These are phyloP conservation scores for Typha latifolia DNA, from an alignment of 176 grass and related monocot genomes.

Conservation along the genomic window DNA sequence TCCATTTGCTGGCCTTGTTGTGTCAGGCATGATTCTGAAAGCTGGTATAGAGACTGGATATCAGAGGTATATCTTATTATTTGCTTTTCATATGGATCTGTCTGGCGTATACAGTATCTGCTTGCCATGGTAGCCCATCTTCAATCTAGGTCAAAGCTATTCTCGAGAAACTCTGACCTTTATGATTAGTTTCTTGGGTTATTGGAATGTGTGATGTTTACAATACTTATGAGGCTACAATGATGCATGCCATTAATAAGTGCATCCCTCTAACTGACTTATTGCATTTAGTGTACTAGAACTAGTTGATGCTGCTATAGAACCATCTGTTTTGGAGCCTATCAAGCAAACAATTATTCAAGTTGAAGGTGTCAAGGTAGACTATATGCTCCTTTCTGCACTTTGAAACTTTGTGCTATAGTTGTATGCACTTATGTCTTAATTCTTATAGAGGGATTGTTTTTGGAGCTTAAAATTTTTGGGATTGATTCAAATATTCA, in stretches of 20 bases:
- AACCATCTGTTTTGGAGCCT: slow-evolving; percentile 54
- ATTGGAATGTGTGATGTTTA: background rate
- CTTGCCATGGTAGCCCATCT: background rate
- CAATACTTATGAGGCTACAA: background rate
- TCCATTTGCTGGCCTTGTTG: slow-evolving; percentile 85
- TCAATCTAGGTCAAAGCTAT: background rate
- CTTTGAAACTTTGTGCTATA: slow-evolving; percentile 1
- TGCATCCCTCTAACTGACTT: background rate
- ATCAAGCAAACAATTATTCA: slow-evolving; percentile 80
- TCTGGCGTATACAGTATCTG: background rate
- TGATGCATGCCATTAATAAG: background rate
- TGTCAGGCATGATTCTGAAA: slow-evolving; percentile 94
- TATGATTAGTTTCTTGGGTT: background rate
- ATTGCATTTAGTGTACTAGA: slow-evolving; percentile 56
- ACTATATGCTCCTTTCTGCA: slow-evolving; percentile 7
- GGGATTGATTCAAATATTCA: background rate
- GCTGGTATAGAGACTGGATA: slow-evolving; percentile 84
- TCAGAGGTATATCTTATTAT: slow-evolving; percentile 47
- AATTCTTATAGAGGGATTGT: background rate
- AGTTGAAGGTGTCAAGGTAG: slow-evolving; percentile 94
- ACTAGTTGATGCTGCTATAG: slow-evolving; percentile 83
- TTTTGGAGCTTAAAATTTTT: background rate
- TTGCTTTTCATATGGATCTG: background rate
- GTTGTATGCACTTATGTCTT: background rate
- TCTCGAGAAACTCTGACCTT: background rate